Evolutionary conservation across 495 filamentous ascomycete genomes (phyloP).

Genomic region (Xylaria sp.): DNA sequence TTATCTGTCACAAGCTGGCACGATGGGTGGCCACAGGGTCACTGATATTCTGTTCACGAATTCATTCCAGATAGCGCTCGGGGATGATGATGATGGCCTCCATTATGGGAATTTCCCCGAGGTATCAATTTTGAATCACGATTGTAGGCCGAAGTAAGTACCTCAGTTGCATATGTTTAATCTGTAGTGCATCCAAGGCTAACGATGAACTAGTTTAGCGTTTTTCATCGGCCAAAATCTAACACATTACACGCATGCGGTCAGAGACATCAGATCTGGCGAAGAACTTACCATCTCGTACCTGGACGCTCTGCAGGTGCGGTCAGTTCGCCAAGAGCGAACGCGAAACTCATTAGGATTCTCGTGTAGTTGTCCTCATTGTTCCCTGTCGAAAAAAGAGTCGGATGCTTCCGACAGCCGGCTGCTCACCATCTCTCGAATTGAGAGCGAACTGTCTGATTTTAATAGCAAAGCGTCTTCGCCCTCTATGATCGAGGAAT

Average conservation of each 20-base stretch:
- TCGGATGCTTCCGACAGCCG: constrained; percentile 35
- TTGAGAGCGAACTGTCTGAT: constrained; percentile 40
- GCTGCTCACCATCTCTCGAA: constrained; percentile 33
- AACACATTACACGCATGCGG: constrained; percentile 37
- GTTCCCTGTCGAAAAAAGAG: constrained; percentile 15
- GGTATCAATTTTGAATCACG: constrained; percentile 36
- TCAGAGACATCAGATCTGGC: constrained; percentile 37
- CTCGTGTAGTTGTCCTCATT: constrained; percentile 20
- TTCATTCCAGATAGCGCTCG: constrained; percentile 45
- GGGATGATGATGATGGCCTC: constrained; percentile 28
- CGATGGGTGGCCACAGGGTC: constrained; percentile 32
- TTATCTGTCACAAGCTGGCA: constrained; percentile 22
- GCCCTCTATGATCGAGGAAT: constrained; percentile 39
- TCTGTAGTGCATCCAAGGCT: neutral
- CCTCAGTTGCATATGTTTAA: neutral
- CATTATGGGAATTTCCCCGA: constrained; percentile 46
- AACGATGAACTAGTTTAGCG: constrained; percentile 35
- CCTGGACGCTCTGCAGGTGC: constrained; percentile 36
- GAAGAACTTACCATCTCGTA: constrained; percentile 46
- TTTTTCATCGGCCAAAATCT: constrained; percentile 39
- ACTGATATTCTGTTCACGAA: constrained; percentile 39
- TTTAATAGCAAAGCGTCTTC: constrained; percentile 38
- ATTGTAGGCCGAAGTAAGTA: constrained; percentile 43
- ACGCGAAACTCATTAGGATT: constrained; percentile 17
- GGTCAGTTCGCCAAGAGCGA: constrained; percentile 31